These are phyloP conservation scores for Pichia sp. DNA, from an alignment of 1,139 yeast species.

Conservation along the genomic window DNA sequence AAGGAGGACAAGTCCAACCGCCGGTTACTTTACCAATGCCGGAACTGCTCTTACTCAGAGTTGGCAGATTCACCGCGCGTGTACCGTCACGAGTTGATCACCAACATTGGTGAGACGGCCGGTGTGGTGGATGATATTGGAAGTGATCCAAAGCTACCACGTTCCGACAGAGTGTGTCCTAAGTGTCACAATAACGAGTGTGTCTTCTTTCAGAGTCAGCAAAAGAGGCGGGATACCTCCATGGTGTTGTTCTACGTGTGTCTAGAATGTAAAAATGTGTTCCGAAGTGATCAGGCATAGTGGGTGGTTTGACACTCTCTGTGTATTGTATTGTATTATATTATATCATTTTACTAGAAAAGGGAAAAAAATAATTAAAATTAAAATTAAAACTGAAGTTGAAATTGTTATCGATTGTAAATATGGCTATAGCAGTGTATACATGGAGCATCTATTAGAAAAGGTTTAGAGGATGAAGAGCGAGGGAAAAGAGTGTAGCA, in stretches of 20 bases:
- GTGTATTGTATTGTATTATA: too few species aligned
- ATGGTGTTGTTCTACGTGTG: slow-evolving; percentile 96
- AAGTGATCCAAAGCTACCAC: slow-evolving; percentile 90
- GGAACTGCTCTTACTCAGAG: slow-evolving; percentile 93
- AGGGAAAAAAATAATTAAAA: too few species aligned
- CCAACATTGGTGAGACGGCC: slow-evolving; percentile 90
- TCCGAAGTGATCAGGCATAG: slow-evolving; percentile 35
- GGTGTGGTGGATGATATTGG: slow-evolving; percentile 98
- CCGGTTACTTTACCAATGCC: slow-evolving; percentile 81
- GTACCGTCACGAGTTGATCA: slow-evolving; percentile 85
- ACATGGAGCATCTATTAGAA: too few species aligned
- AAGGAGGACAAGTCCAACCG: slow-evolving; percentile 77
- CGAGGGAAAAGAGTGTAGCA: too few species aligned
- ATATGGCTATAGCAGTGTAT: too few species aligned
- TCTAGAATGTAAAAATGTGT: slow-evolving; percentile 74
- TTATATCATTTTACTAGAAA: too few species aligned
- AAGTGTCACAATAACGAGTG: slow-evolving; percentile 81
- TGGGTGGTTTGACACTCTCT: too few species aligned
- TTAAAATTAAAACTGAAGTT: too few species aligned
- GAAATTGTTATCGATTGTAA: too few species aligned
- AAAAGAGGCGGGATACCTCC: slow-evolving; percentile 87
- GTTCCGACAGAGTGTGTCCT: slow-evolving; percentile 92
- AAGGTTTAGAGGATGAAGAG: too few species aligned
- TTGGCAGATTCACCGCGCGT: slow-evolving; percentile 85
- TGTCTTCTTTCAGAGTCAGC: slow-evolving; percentile 96